These are phyloP conservation scores for Nicotiana obtusifolia DNA, from an alignment of 257 asterid species.

Conservation along the genomic window DNA sequence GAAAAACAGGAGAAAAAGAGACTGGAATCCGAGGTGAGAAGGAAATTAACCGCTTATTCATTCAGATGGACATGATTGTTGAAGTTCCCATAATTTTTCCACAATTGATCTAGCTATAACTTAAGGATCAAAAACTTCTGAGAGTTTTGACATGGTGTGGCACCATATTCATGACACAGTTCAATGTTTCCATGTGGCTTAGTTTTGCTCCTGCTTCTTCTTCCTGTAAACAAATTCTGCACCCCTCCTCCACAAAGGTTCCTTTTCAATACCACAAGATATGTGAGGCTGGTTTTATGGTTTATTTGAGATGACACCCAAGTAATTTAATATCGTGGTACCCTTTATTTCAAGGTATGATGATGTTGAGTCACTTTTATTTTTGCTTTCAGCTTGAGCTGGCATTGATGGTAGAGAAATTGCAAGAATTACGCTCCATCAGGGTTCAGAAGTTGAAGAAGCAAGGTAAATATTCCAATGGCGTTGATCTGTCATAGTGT, in stretches of 20 bases:
- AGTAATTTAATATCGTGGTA: not conserved
- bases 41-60: not conserved
- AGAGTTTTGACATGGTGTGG: not conserved
- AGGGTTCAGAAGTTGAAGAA: conserved; percentile 83
- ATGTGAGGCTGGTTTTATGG: not conserved
- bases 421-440: conserved; percentile 84
- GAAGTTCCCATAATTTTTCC: not conserved
- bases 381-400: conserved; percentile 69
- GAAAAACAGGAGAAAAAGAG: conserved; percentile 73
- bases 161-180: not conserved
- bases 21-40: conserved; percentile 75
- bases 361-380: not conserved
- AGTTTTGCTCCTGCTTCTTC: not conserved
- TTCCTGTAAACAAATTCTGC: not conserved
- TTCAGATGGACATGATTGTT: conserved; percentile 1
- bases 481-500: not conserved
- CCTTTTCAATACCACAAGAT: not conserved
- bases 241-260: not conserved
- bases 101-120: not conserved
- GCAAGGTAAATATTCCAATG: conserved; percentile 53
- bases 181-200: not conserved
- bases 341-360: not conserved
- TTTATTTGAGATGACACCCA: not conserved
- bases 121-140: not conserved
- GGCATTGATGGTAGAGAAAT: conserved; percentile 84